These are phyloP conservation scores for Fusarium sp. DNA, from an alignment of 2,329 filamentous ascomycete genomes.

Conservation along the genomic window DNA sequence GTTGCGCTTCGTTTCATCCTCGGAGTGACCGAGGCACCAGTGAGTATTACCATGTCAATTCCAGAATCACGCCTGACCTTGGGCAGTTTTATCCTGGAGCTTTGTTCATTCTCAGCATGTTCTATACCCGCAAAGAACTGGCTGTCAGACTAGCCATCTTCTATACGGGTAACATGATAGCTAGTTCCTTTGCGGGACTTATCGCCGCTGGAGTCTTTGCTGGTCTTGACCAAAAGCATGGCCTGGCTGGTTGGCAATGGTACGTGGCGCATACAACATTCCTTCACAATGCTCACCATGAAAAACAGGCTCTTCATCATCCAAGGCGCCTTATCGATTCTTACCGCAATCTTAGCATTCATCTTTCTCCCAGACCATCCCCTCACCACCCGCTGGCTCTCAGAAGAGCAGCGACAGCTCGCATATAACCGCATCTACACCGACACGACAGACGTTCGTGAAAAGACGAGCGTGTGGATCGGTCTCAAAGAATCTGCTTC, in stretches of 20 bases:
- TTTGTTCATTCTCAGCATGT: constrained; percentile 58
- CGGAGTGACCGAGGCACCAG: constrained; percentile 53
- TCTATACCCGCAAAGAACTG: constrained; percentile 63
- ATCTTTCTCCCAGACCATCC: constrained; percentile 52
- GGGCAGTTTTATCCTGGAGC: constrained; percentile 47
- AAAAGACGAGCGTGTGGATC: constrained; percentile 52
- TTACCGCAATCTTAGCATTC: constrained; percentile 44
- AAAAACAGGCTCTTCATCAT: constrained; percentile 43
- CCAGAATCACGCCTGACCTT: neutral
- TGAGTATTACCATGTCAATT: neutral
- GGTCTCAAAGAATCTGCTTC: constrained; percentile 39
- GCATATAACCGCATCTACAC: constrained; percentile 53
- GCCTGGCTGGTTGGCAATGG: constrained; percentile 47
- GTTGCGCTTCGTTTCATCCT: constrained; percentile 55
- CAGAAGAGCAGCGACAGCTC: constrained; percentile 51
- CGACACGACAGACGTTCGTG: constrained; percentile 42
- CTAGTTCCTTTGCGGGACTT: constrained; percentile 54
- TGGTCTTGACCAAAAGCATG: constrained; percentile 39
- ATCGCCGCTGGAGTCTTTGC: constrained; percentile 56
- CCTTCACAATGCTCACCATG: rapidly evolving
- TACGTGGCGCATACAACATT: rapidly evolving
- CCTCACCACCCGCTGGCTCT: constrained; percentile 51
- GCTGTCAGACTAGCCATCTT: constrained; percentile 55
- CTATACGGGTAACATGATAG: constrained; percentile 53
- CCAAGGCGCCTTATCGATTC: constrained; percentile 44